Base-by-base conservation (phyloP, 129 eudicot genomes). In the Flaveria robusta region DNA sequence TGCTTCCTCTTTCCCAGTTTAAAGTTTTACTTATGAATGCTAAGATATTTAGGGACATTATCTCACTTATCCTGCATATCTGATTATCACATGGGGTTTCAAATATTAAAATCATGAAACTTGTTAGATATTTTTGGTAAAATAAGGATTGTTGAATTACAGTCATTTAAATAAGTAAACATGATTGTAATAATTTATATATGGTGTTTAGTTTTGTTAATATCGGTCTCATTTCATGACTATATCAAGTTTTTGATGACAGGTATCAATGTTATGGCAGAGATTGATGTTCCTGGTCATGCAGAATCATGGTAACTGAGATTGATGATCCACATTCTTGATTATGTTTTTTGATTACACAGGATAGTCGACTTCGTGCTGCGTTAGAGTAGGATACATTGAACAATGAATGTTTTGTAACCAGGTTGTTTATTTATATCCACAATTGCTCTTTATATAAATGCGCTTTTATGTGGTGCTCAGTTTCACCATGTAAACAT, bases 261-360 rank as follows among this genome's bases (percentile, higher is more conserved):
- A 94, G 98, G 97, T 49, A 88, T 94, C 60, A 89, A 91, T 85
- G 93, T 94, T 50, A 94, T 94, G 98, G 93, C 98, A 58, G 98
- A 94, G 85, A 85, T 94, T 67, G 98, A 94, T 74, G 93, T 94
- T 78, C 98, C 98, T 66, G 98, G 98, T 70, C 98, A 94, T 86
- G 96, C 91, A 66, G 97, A 91, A 63, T 91, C 98, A 75, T 94
- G 98, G 98, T 94, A 88, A 78, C 63, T 27, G 69, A 62, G 51
- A 39, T 18, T 66, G 27, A 66, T 18, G 13, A 37, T 66, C 50
- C 49, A n/a, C 9, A 2, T 66, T 39, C 24, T 66, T 66, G 29
- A 66, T 39, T 66, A 66, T 60, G 65, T 34, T 11, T 58, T 5
- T 58, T 58, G 16, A 23, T 22, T 58, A 23, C 23, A 23, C 42